Evolutionary conservation across 2,329 filamentous ascomycete species (phyloP).

Genomic region (Fusarium sp.): DNA sequence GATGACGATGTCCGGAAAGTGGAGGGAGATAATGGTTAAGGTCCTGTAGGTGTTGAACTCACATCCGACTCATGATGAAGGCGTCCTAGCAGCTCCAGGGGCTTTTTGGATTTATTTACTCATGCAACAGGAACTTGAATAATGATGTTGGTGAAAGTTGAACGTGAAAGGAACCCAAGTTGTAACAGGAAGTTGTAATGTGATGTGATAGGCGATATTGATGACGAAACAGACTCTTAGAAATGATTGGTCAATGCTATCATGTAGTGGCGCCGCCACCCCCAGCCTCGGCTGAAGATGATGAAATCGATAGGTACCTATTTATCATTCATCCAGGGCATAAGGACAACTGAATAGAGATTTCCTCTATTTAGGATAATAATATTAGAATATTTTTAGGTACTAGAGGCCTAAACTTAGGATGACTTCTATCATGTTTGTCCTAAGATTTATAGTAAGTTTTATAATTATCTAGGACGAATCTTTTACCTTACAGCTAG

Average conservation of each 20-base stretch:
- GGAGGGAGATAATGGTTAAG: constrained; percentile 4
- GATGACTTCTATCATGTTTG: no score
- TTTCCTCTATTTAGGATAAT: neutral
- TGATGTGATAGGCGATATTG: constrained; percentile 31
- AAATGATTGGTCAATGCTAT: constrained; percentile 32
- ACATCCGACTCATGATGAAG: constrained; percentile 37
- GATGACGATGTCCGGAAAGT: constrained; percentile 20
- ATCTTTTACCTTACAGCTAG: neutral
- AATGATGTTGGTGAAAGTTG: constrained; percentile 1
- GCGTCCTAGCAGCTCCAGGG: constrained; percentile 15
- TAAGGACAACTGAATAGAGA: neutral
- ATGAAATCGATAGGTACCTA: neutral
- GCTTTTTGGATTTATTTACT: neutral
- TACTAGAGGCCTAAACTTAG: neutral
- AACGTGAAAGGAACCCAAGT: constrained; percentile 2
- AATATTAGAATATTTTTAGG: neutral
- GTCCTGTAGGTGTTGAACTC: constrained; percentile 24
- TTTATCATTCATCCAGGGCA: neutral
- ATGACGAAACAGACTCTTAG: constrained; percentile 38
- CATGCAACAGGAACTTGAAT: constrained; percentile 4
- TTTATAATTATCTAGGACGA: neutral
- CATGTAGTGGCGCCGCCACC: neutral
- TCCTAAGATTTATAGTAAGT: neutral
- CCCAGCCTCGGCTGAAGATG: constrained; percentile 4
- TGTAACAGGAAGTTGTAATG: constrained; percentile 13